A percentile compares a stretch with the other conserved stretches of the same genome.
Evolutionary conservation across 139 green algal species (phyloP).

Genomic region (Chlamydomonas sp.): DNA sequence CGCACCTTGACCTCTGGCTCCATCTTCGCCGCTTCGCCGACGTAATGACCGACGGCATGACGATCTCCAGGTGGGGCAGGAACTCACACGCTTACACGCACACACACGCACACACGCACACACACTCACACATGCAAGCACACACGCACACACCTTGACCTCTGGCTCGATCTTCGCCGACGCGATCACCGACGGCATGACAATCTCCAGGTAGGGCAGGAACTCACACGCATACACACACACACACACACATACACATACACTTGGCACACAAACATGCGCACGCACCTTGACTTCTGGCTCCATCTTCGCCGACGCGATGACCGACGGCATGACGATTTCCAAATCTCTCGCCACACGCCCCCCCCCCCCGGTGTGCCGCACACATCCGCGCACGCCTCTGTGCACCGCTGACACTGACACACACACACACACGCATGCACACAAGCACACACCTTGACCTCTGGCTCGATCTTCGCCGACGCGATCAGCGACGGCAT

Average conservation of each 20-base stretch:
- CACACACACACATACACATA: no score
- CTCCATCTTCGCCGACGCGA: constrained; percentile 67
- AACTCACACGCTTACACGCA: no score
- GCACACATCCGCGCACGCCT: no score
- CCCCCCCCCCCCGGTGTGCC: no score
- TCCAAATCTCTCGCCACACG: no score
- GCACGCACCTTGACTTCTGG: constrained; percentile 75
- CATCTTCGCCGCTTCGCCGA: constrained; percentile 49
- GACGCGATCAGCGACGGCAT: constrained; percentile 87
- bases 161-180: constrained; percentile 77
- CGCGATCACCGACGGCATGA: constrained; percentile 90
- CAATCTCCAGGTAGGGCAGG: constrained; percentile 82
- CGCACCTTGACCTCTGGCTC: constrained; percentile 84
- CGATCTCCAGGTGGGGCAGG: constrained; percentile 81
- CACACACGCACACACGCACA: no score
- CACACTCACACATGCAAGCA: no score
- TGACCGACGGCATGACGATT: constrained; percentile 87
- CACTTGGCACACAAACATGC: no score
- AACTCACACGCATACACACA: no score
- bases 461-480: constrained; percentile 77
- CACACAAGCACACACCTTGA: constrained; percentile 54
- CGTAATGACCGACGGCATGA: constrained; percentile 90
- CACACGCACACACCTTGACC: constrained; percentile 57
- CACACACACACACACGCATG: no score
- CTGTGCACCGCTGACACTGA: no score